Conservation (phyloP, 2,329 filamentous ascomycete species). For the Fusarium anguioides region DNA sequence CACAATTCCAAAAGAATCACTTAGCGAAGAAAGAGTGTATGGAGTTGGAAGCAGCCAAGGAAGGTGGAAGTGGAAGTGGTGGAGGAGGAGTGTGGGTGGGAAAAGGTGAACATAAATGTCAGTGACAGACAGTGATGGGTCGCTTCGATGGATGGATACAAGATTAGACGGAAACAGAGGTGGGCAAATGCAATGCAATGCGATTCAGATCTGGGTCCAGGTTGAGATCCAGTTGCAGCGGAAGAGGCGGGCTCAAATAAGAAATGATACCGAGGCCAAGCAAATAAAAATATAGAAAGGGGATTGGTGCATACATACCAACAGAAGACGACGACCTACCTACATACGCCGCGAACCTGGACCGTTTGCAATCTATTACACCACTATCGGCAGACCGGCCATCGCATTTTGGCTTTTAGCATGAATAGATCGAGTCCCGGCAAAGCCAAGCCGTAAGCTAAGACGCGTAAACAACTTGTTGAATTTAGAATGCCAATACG, state of each 20-base stretch:
- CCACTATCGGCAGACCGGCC: slow-evolving; percentile 24
- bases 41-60: slow-evolving; percentile 16
- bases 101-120: slow-evolving; percentile 9
- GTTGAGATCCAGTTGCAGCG: slow-evolving; percentile 17
- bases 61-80: slow-evolving; percentile 1
- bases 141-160: slow-evolving; percentile 1
- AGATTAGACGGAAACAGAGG: slow-evolving; percentile 15
- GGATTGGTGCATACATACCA: slow-evolving; percentile 23
- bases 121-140: slow-evolving; percentile 16
- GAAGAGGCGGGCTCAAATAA: slow-evolving; percentile 39
- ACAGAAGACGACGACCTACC: slow-evolving; percentile 11
- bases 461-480: slow-evolving; percentile 10
- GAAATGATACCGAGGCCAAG: slow-evolving; percentile 28
- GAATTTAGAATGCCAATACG: not conserved
- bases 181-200: slow-evolving; percentile 24
- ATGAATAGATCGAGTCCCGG: slow-evolving; percentile 25
- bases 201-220: slow-evolving; percentile 1
- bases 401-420: slow-evolving; percentile 29
- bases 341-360: slow-evolving; percentile 7
- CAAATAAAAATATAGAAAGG: slow-evolving; percentile 14
- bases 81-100: not conserved
- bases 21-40: slow-evolving; percentile 34
- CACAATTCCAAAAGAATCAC: slow-evolving; percentile 18
- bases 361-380: slow-evolving; percentile 32
- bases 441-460: slow-evolving; percentile 25